Evolutionary conservation across 352 stramenopile species (phyloP).

Genomic region (Globisporangium viniferum): DNA sequence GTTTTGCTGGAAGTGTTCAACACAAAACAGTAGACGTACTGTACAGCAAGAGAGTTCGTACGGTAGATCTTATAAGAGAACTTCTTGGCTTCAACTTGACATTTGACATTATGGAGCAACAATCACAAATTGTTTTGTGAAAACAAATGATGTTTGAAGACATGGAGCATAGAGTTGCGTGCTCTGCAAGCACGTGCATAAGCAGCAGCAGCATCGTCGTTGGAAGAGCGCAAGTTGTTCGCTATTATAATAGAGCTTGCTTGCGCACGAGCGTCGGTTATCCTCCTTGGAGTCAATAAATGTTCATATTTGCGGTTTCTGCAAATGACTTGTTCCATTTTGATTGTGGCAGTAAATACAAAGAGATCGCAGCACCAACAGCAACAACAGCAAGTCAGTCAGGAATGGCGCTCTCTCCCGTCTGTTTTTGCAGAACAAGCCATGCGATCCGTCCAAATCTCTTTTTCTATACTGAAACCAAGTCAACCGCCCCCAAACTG

Average conservation of each 20-base stretch:
- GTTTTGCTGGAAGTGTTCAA: not conserved
- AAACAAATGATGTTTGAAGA: not conserved
- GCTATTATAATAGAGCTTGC: not conserved
- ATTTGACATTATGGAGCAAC: not conserved
- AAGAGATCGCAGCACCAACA: not conserved
- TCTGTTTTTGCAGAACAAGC: slow-evolving; percentile 13
- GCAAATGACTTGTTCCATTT: not conserved
- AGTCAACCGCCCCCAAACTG: not conserved
- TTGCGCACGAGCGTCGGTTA: not conserved
- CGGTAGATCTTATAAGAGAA: not conserved
- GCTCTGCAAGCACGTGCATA: not conserved
- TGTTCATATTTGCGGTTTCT: not conserved
- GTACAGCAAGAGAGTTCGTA: not conserved
- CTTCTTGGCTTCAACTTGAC: not conserved
- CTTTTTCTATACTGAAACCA: not conserved
- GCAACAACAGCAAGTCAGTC: not conserved
- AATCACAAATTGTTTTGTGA: too few relatives aligned
- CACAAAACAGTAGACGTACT: not conserved
- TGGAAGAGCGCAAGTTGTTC: not conserved
- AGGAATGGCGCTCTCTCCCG: slow-evolving; percentile 8
- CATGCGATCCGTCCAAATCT: not conserved
- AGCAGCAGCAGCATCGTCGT: not conserved
- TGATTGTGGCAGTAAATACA: not conserved
- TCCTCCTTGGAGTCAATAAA: not conserved
- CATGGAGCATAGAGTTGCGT: not conserved